Conservation (phyloP, 2,329 filamentous ascomycete species). For the Fusarium compactum region DNA sequence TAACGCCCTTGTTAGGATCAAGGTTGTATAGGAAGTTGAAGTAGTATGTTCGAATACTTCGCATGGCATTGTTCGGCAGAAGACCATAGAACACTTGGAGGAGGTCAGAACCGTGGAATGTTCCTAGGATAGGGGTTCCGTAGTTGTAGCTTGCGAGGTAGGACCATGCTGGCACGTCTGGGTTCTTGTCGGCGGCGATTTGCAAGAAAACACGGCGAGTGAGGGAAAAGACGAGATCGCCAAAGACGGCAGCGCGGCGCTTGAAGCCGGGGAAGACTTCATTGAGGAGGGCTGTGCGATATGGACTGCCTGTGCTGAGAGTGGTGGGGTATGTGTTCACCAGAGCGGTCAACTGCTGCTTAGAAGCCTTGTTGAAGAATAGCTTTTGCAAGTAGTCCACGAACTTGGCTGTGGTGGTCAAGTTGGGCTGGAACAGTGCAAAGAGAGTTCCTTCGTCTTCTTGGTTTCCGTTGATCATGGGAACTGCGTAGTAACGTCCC, state of each 20-base stretch:
- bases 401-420: conserved; percentile 70
- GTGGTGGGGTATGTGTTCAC: conserved; percentile 72
- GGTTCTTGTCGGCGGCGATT: conserved; percentile 59
- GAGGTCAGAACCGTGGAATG: conserved; percentile 79
- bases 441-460: conserved; percentile 86
- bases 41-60: conserved; percentile 75
- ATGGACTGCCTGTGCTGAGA: conserved; percentile 73
- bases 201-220: conserved; percentile 74
- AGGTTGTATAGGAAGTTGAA: conserved; percentile 77
- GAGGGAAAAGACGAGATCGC: conserved; percentile 81
- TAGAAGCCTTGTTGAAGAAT: conserved; percentile 71
- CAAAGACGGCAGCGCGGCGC: conserved; percentile 78
- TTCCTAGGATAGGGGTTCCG: conserved; percentile 78
- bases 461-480: conserved; percentile 75
- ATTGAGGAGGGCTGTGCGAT: conserved; percentile 76
- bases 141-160: conserved; percentile 80
- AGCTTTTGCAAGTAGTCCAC: conserved; percentile 70
- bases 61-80: conserved; percentile 70
- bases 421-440: conserved; percentile 74
- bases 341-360: conserved; percentile 63
- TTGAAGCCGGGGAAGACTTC: conserved; percentile 83
- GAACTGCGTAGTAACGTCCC: conserved; percentile 64
- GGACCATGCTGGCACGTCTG: conserved; percentile 76
- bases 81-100: conserved; percentile 76
- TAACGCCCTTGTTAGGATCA: conserved; percentile 72